Evolutionary conservation across 108 stramenopile species (phyloP).

Genomic region (Conticribra guillardii): DNA sequence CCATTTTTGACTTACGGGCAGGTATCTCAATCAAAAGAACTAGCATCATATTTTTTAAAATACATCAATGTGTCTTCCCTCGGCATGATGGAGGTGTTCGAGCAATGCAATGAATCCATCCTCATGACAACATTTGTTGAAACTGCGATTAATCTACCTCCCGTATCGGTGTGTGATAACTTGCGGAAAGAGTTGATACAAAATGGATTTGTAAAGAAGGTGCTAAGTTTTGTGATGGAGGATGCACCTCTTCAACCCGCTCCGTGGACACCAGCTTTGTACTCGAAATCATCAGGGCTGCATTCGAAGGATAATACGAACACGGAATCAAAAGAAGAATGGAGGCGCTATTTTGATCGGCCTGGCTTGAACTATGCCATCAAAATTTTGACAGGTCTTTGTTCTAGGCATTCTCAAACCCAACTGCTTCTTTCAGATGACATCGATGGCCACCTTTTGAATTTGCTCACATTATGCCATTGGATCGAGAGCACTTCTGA

Average conservation of each 20-base stretch:
- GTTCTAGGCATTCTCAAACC: slow-evolving; percentile 60
- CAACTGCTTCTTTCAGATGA: slow-evolving; percentile 43
- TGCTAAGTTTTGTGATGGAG: slow-evolving; percentile 55
- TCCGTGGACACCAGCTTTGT: slow-evolving; percentile 79
- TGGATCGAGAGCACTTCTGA: slow-evolving; percentile 90
- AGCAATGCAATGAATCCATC: slow-evolving; percentile 13
- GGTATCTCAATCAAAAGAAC: slow-evolving; percentile 60
- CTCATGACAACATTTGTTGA: slow-evolving; percentile 84
- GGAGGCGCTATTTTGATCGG: slow-evolving; percentile 66
- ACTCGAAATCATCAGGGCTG: slow-evolving; percentile 36
- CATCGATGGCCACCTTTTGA: neutral
- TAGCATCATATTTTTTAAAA: slow-evolving; percentile 67
- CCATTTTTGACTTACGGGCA: slow-evolving; percentile 88
- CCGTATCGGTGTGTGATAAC: slow-evolving; percentile 76
- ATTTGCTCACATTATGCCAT: slow-evolving; percentile 65
- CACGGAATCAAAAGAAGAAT: slow-evolving; percentile 34
- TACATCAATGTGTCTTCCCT: slow-evolving; percentile 62
- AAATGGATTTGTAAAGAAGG: slow-evolving; percentile 70
- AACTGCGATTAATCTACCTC: slow-evolving; percentile 75
- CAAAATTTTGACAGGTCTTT: slow-evolving; percentile 70
- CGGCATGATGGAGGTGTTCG: slow-evolving; percentile 16
- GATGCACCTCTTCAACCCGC: slow-evolving; percentile 70
- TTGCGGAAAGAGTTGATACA: slow-evolving; percentile 62
- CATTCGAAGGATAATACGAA: neutral
- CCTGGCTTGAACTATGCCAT: slow-evolving; percentile 66